phyloP scores from a whole-genome alignment of 495 filamentous ascomycete species.

The Aspergillus leporis region DNA sequence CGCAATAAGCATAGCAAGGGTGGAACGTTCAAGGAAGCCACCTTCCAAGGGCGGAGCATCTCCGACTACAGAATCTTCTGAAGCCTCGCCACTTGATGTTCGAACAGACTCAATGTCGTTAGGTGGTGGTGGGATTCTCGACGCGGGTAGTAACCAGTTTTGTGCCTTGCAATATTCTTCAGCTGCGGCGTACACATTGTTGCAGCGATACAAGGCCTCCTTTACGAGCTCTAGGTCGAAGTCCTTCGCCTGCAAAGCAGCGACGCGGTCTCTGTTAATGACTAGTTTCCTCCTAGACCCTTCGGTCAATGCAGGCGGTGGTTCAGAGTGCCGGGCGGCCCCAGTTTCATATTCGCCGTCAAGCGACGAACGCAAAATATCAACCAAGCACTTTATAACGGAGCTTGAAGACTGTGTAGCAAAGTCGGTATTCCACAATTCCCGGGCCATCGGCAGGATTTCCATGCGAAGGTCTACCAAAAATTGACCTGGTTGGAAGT shows the following conservation, averaged over 20 bases:
- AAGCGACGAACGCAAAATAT: conserved; percentile 78
- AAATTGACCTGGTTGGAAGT: conserved; percentile 73
- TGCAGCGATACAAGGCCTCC: conserved; percentile 84
- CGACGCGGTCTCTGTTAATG: conserved; percentile 48
- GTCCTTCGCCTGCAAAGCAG: conserved; percentile 45
- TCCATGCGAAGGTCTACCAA: conserved; percentile 83
- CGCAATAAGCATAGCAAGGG: conserved; percentile 42
- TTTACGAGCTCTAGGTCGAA: conserved; percentile 59
- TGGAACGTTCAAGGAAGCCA: conserved; percentile 31
- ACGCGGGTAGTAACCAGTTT: conserved; percentile 37
- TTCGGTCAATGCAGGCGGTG: conserved; percentile 40
- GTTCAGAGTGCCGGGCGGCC: conserved; percentile 62
- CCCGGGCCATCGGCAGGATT: conserved; percentile 73
- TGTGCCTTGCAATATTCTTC: conserved; percentile 74
- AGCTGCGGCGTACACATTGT: conserved; percentile 59
- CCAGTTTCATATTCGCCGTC: conserved; percentile 72
- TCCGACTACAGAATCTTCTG: conserved; percentile 30
- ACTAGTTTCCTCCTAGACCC: conserved; percentile 42
- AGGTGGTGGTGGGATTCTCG: conserved; percentile 61
- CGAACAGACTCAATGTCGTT: conserved; percentile 53
- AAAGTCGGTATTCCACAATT: conserved; percentile 74
- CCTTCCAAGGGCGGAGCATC: conserved; percentile 35
- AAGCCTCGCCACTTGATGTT: conserved; percentile 30
- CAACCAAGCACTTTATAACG: conserved; percentile 77
- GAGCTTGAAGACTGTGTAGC: conserved; percentile 72